phyloP scores from a whole-genome alignment of 2,329 filamentous ascomycete species.

The Apiospora aurea region DNA sequence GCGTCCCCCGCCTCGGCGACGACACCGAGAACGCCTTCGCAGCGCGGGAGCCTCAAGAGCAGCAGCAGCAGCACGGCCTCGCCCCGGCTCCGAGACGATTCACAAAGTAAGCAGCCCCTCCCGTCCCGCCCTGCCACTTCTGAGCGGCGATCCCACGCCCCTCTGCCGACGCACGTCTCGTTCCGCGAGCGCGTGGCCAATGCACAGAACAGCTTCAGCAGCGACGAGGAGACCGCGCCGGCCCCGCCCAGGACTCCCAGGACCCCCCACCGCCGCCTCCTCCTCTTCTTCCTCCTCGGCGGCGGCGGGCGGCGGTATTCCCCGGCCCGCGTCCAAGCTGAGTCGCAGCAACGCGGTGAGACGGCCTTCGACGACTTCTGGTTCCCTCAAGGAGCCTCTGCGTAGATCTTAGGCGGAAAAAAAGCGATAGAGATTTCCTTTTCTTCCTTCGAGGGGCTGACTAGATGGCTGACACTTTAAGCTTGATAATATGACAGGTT shows the following conservation, averaged over 20 bases:
- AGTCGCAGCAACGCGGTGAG: slow-evolving; percentile 17
- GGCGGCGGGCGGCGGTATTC: neutral
- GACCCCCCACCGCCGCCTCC: no score
- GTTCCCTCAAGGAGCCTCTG: slow-evolving; percentile 46
- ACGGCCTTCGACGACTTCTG: neutral
- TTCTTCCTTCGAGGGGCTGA: neutral
- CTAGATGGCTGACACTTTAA: neutral
- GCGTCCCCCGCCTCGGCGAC: neutral
- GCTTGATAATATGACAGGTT: neutral
- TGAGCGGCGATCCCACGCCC: neutral
- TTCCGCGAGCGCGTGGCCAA: slow-evolving; percentile 12
- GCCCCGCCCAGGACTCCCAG: neutral
- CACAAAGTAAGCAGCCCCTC: neutral
- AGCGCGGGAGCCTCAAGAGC: neutral
- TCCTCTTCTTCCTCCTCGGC: no score
- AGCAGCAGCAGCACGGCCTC: no score
- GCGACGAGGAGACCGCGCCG: neutral
- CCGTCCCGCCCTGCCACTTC: neutral
- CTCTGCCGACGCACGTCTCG: neutral
- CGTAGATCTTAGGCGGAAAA: slow-evolving; percentile 29
- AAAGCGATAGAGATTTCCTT: no score
- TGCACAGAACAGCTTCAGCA: neutral
- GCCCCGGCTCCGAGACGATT: neutral
- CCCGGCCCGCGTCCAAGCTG: neutral
- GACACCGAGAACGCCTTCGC: neutral